Evolutionary conservation across 1,284 basidiomycete genomes (phyloP).

Genomic region (Microbotryum lychnidis-dioicae): DNA sequence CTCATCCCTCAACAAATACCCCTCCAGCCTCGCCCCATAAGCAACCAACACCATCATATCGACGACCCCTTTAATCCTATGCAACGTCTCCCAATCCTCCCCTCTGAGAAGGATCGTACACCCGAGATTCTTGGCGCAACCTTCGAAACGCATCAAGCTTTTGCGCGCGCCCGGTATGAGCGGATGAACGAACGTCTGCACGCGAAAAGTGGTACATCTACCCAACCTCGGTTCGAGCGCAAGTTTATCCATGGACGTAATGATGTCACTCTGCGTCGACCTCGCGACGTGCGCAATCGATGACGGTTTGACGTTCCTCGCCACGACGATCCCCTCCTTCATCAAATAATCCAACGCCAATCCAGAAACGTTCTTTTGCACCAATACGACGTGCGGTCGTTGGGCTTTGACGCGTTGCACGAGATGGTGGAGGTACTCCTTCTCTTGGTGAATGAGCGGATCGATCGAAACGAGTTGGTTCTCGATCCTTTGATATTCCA

Average conservation of each 20-base stretch:
- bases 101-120: slow-evolving; percentile 90
- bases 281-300: slow-evolving; percentile 81
- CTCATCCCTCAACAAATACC: slow-evolving; percentile 88
- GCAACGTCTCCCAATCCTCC: slow-evolving; percentile 68
- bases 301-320: slow-evolving; percentile 77
- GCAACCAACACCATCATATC: slow-evolving; percentile 86
- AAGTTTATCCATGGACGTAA: slow-evolving; percentile 90
- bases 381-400: slow-evolving; percentile 85
- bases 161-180: slow-evolving; percentile 84
- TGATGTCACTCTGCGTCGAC: slow-evolving; percentile 90
- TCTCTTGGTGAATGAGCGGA: slow-evolving; percentile 86
- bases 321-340: slow-evolving; percentile 80
- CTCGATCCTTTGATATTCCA: slow-evolving; percentile 90
- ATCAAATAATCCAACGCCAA: slow-evolving; percentile 85
- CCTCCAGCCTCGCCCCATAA: slow-evolving; percentile 83
- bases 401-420: slow-evolving; percentile 81
- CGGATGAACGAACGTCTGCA: slow-evolving; percentile 90
- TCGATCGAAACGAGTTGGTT: slow-evolving; percentile 91
- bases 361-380: slow-evolving; percentile 83
- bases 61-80: slow-evolving; percentile 82
- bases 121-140: slow-evolving; percentile 81
- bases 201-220: slow-evolving; percentile 74
- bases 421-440: slow-evolving; percentile 84
- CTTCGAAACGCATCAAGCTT: slow-evolving; percentile 95
- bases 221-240: slow-evolving; percentile 84